A percentile compares a stretch with the other conserved stretches of the same genome.
These are phyloP conservation scores for Annona squamosa DNA, from an alignment of 164 flowering plant genomes.

Conservation along the genomic window DNA sequence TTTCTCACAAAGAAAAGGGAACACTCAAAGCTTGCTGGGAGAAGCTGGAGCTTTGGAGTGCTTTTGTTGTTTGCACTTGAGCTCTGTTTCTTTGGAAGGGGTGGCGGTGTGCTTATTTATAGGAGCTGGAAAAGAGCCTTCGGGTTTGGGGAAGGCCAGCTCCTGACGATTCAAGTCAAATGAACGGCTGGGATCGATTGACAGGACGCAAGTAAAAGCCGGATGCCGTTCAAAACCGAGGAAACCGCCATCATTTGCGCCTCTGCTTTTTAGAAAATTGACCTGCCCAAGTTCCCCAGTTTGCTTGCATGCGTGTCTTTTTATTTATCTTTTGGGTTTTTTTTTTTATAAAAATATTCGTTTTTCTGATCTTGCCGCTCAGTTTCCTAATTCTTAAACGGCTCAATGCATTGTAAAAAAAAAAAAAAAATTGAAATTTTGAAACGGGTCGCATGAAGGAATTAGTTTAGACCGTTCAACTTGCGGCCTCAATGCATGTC, in stretches of 20 bases:
- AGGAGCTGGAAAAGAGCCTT: background rate
- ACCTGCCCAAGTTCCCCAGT: background rate
- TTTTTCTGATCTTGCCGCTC: background rate
- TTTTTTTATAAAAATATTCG: background rate
- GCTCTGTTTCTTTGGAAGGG: background rate
- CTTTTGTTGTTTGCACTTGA: background rate
- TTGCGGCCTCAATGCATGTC: background rate
- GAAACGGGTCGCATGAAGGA: too few species aligned
- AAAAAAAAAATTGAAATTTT: too few species aligned
- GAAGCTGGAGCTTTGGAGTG: background rate
- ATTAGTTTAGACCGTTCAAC: background rate
- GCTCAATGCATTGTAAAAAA: too few species aligned
- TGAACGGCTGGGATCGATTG: constrained; percentile 12
- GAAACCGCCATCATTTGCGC: constrained; percentile 2
- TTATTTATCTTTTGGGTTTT: background rate
- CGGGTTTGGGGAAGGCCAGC: background rate
- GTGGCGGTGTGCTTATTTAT: constrained; percentile 8
- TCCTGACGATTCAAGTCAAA: background rate
- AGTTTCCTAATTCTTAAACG: too few species aligned
- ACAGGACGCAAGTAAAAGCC: background rate
- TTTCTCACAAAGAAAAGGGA: background rate
- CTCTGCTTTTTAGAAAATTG: constrained; percentile 15
- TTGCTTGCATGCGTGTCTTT: background rate
- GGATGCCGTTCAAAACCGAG: background rate
- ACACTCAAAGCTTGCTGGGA: background rate